A percentile compares a stretch with the other conserved stretches of the same genome.
phyloP scores from a whole-genome alignment of 1,139 yeast genomes.

The Wickerhamomyces sp. region DNA sequence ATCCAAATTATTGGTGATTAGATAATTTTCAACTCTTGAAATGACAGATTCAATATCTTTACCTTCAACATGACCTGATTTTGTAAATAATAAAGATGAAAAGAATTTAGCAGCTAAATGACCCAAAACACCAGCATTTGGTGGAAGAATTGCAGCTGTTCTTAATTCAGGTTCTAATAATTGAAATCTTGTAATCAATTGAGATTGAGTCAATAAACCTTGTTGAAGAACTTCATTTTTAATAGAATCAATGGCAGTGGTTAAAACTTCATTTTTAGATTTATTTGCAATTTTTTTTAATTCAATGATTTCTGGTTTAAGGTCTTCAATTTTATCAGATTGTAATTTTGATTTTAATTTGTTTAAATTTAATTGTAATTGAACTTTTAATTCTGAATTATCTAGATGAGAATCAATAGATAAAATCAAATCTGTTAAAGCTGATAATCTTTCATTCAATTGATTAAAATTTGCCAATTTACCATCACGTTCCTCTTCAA shows the following conservation, averaged over 20 bases:
- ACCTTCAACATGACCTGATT: slow-evolving; percentile 62
- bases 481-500: slow-evolving; percentile 79
- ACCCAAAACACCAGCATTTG: slow-evolving; percentile 92
- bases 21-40: slow-evolving; percentile 76
- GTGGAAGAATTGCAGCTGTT: slow-evolving; percentile 83
- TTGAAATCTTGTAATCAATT: slow-evolving; percentile 48
- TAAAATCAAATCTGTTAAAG: slow-evolving; percentile 54
- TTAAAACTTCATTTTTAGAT: slow-evolving; percentile 36
- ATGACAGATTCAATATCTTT: slow-evolving; percentile 84
- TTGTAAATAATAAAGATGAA: slow-evolving; percentile 65
- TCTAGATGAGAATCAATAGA: slow-evolving; percentile 54
- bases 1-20: slow-evolving; percentile 74
- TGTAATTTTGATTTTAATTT: slow-evolving; percentile 42
- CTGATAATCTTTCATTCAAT: slow-evolving; percentile 51
- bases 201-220: slow-evolving; percentile 44
- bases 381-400: slow-evolving; percentile 50
- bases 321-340: slow-evolving; percentile 32
- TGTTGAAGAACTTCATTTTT: slow-evolving; percentile 45
- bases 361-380: slow-evolving; percentile 52
- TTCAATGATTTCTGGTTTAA: slow-evolving; percentile 42
- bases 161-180: slow-evolving; percentile 81
- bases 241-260: slow-evolving; percentile 32
- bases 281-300: slow-evolving; percentile 40
- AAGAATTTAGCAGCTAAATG: slow-evolving; percentile 77
- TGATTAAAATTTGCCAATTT: slow-evolving; percentile 67